Evolutionary conservation across 768 basidiomycete genomes (phyloP), one percentile per base, ranked within the genome.

Genomic region (Suillus discolor): DNA sequence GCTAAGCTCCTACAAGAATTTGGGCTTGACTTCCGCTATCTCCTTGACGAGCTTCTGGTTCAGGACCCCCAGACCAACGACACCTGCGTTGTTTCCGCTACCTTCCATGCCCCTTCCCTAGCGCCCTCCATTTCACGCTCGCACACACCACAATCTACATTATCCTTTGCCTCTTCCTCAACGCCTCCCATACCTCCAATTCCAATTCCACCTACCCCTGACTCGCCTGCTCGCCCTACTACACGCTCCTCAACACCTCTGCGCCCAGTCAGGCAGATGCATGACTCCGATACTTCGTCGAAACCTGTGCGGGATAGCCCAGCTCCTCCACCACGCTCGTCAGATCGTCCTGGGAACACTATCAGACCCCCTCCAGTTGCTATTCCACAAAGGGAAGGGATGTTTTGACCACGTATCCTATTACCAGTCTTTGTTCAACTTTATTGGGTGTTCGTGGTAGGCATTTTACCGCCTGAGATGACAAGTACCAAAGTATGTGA

Each of bases 1-100:
- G 0, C 57, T 18, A 68, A 94, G 92, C 85, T 97, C 18, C 82
- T 98, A 7, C 90, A 94, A 79, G 96, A 98, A 71, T 94, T 90
- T 72, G 96, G 96, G 2, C 87, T 98, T 42, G 96, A 97, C 79
- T 97, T 98, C 75, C 90, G 91, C 28, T 95, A 91, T 79, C 82
- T 97, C n/a, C 82, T 98, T n/a, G 89, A 93, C 41, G 83, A 84
- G n/a, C 79, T 92, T 4, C 82, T 93, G 1, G 77, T 82, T 15
- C 83, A 84, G 62, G 77, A 81, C 25, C 84, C 87, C 2, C 84
- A 84, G 70, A 72, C 80, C 15, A 73, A 75, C 71, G 13, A 71
- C 77, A 34, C 74, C 76, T 13, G 64, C 76, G 28, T 72, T 83
- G 61, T 64, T 68, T 61, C 63, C 23, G 63, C 73, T 57, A 64